phyloP scores from a whole-genome alignment of 805 yeast species.

The Candida boidinii region DNA sequence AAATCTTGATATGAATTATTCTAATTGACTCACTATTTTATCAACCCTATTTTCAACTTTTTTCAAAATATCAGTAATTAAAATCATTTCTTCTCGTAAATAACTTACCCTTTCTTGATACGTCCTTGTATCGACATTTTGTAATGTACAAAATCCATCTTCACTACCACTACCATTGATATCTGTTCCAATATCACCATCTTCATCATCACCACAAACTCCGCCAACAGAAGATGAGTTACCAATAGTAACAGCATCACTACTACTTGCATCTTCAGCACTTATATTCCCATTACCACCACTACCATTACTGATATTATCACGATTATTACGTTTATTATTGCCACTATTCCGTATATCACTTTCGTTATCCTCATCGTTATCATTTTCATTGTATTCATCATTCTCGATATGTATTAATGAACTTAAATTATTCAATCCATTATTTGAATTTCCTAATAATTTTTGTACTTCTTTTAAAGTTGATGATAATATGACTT shows the following conservation, averaged over 20 bases:
- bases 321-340: too few species aligned
- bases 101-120: conserved; percentile 16
- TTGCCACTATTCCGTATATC: too few species aligned
- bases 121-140: conserved; percentile 7
- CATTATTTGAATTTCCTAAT: conserved; percentile 20
- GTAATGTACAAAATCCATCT: too few species aligned
- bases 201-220: background rate
- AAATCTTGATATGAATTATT: too few species aligned
- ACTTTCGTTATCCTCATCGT: background rate
- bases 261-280: too few species aligned
- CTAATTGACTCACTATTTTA: conserved; percentile 16
- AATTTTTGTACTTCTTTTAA: conserved; percentile 29
- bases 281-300: background rate
- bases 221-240: too few species aligned
- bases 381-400: background rate
- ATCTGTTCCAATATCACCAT: conserved; percentile 10
- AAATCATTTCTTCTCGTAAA: conserved; percentile 16
- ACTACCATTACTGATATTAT: conserved; percentile 16
- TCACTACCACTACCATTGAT: conserved; percentile 11
- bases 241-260: too few species aligned
- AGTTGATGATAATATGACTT: conserved; percentile 41
- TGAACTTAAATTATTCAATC: conserved; percentile 7
- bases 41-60: conserved; percentile 29
- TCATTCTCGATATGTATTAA: background rate
- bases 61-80: conserved; percentile 21